Base-by-base conservation (phyloP, 768 basidiomycete genomes). In the Leccinum obscurum region DNA sequence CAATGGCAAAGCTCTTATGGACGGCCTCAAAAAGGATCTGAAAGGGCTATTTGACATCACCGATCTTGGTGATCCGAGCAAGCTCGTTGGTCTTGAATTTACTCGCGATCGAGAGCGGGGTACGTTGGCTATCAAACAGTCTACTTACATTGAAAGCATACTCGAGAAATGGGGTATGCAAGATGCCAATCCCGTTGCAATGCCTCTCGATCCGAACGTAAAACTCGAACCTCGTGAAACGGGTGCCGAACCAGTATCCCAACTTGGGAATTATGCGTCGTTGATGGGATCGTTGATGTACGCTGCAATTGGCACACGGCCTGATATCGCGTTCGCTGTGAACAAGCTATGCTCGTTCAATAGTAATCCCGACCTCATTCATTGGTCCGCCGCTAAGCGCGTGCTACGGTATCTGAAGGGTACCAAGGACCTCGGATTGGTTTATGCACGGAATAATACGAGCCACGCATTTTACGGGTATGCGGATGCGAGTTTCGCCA, bases 31-130 rank as follows among this genome's bases (percentile, higher is more conserved):
- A 55, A 6, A 1, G 5, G 59, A 58, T 6, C n/a, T 64, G 10
- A 17, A 44, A 6, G 15, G 6, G n/a, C 14, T 52, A 6, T 64
- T 64, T 20, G 56, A 64, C 1, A 50, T 64, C 2, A 60, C 56
- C 2, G 54, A 64, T 28, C 48, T 74, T 0, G 63, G 63, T 3
- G 41, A 69, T n/a, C 65, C 66, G 22, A 62, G 52, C 14, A 64
- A 66, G 26, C 60, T 75, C 2, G 58, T 76, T 2, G 57, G 56
- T 4, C 14, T 64, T 3, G 59, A 64, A 20, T 52, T 64, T n/a
- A 50, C 53, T 14, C 4, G 28, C 0, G 22, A 64, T 32, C 13
- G 22, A 32, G 17, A 34, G 4, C 17, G 3, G n/a, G 52, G 52
- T 8, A 32, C 9, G 10, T 17, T 52, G 15, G 30, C 8, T 4